phyloP scores from a whole-genome alignment of 768 basidiomycete species.

The Plicaturopsis crispa region DNA sequence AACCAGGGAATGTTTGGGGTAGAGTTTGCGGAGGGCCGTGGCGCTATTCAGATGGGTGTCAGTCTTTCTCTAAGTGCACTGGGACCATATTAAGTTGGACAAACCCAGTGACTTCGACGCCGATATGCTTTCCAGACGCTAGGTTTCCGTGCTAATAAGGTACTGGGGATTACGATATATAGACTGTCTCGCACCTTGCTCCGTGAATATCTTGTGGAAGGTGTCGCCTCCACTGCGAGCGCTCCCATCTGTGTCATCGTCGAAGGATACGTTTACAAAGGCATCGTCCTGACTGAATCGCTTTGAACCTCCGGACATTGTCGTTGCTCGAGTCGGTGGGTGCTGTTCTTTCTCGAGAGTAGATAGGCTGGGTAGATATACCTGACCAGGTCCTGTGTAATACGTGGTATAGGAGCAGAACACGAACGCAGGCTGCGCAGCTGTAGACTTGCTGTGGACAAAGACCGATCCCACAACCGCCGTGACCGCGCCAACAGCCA shows the following conservation, averaged over 20 bases:
- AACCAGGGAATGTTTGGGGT: slow-evolving; percentile 57
- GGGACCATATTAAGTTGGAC: slow-evolving; percentile 5
- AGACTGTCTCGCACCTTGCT: slow-evolving; percentile 30
- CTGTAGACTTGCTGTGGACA: too few species aligned
- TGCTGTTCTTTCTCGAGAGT: too few species aligned
- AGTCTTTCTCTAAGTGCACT: neutral
- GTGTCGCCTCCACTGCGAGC: slow-evolving; percentile 15
- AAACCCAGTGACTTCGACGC: slow-evolving; percentile 40
- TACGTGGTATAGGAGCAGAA: too few species aligned
- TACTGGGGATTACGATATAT: neutral
- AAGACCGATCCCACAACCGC: too few species aligned
- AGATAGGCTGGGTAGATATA: too few species aligned
- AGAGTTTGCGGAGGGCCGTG: slow-evolving; percentile 38
- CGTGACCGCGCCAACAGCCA: too few species aligned
- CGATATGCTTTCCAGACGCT: slow-evolving; percentile 48
- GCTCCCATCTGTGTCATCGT: slow-evolving; percentile 14
- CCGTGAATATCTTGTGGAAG: slow-evolving; percentile 46
- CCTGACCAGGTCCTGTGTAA: too few species aligned
- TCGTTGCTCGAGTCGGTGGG: too few species aligned
- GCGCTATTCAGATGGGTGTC: neutral
- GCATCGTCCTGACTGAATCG: slow-evolving; percentile 20
- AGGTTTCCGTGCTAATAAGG: slow-evolving; percentile 5
- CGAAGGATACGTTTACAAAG: slow-evolving; percentile 39
- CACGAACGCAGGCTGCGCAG: too few species aligned
- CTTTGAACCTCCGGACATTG: slow-evolving; percentile 18